Evolutionary conservation across 371 early-diverging fungal genomes (phyloP), one percentile per base, ranked within the genome.

Genomic region (Circinella minor): DNA sequence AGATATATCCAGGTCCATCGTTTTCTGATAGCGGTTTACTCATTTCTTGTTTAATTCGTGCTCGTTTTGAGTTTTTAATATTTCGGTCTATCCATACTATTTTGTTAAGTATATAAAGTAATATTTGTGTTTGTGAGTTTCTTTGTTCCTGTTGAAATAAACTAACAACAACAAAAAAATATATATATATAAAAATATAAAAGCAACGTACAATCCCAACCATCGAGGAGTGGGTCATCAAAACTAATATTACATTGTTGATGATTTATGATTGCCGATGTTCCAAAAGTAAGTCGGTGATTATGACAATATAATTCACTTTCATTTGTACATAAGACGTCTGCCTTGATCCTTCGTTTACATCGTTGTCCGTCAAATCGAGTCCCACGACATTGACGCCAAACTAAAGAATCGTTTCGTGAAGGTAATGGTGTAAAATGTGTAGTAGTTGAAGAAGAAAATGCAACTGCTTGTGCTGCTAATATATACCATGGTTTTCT

Each of bases 1-100:
- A 88, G 27, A 88, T 85, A 47, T 83, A 86, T 10, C 88, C 88
- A 1, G 82, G 69, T 54, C 77, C 76, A 55, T 88, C 88, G 0
- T 70, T 71, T 4, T 70, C 72, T 4, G 86, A 85, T 13, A 83
- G 36, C 0, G 88, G 85, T 47, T 72, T 75, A 62, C 78, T 73
- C 81, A 88, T 84, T 36, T 83, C 85, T 61, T 69, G 74, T 6
- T 37, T 57, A 1, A 80, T 70, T 11, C 47, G 7, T 14, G 63
- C 1, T 62, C 46, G 73, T 7, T 72, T 46, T 17, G 54, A 46
- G 4, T 36, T 37, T 1, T 20, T 59, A 0, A 80, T 61, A 51
- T 70, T 62, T 13, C 64, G 11, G 10, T 64, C 64, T 20, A 80
- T 72, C 80, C 80, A 80, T 36, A 80, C 80, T 80, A 66, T 6